phyloP scores from a whole-genome alignment of 208 protist species.

The Crithidia sp. region DNA sequence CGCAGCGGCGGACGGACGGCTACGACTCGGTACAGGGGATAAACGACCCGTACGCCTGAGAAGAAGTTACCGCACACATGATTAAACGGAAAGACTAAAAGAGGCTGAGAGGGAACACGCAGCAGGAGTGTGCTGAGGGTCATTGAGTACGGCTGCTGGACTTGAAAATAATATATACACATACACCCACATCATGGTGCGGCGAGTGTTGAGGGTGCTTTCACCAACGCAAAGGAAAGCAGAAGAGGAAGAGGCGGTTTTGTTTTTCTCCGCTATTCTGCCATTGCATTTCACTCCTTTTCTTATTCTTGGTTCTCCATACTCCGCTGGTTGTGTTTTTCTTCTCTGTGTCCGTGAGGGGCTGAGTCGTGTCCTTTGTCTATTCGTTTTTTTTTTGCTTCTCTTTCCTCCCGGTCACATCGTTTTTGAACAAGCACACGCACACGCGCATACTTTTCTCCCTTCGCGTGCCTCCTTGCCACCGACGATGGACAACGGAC shows the following conservation, averaged over 20 bases:
- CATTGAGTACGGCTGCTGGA: too few relatives aligned
- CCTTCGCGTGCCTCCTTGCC: slow-evolving; percentile 11
- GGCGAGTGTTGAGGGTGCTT: too few relatives aligned
- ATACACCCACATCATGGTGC: too few relatives aligned
- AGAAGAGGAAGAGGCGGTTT: neutral
- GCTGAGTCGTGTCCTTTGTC: neutral
- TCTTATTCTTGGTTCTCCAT: neutral
- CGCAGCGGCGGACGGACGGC: slow-evolving; percentile 11
- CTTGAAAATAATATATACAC: too few relatives aligned
- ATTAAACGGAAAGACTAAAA: too few relatives aligned
- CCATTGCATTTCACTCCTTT: too few relatives aligned
- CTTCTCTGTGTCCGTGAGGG: neutral
- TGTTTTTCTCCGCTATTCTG: neutral
- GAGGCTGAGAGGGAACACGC: too few relatives aligned
- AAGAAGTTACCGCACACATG: neutral
- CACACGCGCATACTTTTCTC: neutral
- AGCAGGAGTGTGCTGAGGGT: too few relatives aligned
- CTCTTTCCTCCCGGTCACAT: neutral
- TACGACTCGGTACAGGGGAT: slow-evolving; percentile 27
- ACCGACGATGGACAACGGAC: too few relatives aligned
- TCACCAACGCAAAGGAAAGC: too few relatives aligned
- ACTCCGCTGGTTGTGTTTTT: neutral
- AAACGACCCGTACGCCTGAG: slow-evolving; percentile 32
- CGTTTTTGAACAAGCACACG: neutral
- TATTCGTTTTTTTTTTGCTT: neutral